Conservation (phyloP, 441 rosid species). For the Eutrema salsugineum region DNA sequence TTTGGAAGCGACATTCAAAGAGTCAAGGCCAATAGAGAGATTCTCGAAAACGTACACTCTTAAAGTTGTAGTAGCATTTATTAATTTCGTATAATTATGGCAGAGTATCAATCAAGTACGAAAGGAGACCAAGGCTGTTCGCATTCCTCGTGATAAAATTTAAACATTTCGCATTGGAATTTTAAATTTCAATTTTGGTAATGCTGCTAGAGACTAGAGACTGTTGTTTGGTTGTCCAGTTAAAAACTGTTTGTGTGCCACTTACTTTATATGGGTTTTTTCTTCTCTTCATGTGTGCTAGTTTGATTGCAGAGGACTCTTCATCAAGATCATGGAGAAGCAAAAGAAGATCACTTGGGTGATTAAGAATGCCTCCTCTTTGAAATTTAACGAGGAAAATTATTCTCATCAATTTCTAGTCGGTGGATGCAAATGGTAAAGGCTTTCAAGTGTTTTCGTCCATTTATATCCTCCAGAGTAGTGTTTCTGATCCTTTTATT, state of each 20-base stretch:
- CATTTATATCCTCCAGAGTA: background rate
- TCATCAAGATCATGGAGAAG: background rate
- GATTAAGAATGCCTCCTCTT: background rate
- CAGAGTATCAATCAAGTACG: background rate
- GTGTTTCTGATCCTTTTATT: background rate
- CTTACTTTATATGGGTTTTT: background rate
- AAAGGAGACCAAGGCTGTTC: background rate
- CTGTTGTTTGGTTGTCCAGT: background rate
- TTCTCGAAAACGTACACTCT: background rate
- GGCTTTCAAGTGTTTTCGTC: background rate
- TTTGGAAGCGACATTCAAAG: background rate
- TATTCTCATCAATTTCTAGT: background rate
- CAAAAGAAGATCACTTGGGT: slow-evolving; percentile 2
- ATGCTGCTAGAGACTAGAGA: background rate
- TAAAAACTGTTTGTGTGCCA: background rate
- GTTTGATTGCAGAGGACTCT: background rate
- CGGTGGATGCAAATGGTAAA: slow-evolving; percentile 20
- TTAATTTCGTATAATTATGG: background rate
- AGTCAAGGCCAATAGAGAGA: background rate
- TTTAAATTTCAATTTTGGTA: background rate
- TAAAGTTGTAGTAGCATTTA: background rate
- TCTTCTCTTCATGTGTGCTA: background rate
- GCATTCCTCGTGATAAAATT: background rate
- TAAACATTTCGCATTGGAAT: background rate
- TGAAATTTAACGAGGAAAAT: background rate